Evolutionary conservation across 768 basidiomycete species (phyloP).

Genomic region (Dacryopinax spathularia): DNA sequence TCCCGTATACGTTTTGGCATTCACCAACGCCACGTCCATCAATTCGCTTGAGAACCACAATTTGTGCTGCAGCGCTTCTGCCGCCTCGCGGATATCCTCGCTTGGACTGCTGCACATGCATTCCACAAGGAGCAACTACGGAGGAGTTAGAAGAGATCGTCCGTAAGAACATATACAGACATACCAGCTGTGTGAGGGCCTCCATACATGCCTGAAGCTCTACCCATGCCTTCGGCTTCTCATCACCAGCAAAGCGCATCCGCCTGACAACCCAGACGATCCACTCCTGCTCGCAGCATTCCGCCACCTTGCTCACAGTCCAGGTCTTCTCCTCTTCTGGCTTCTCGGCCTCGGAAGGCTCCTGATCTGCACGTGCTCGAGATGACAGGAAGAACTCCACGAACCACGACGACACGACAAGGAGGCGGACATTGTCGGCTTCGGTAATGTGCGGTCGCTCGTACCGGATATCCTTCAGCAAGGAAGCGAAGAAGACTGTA

Average conservation of each 20-base stretch:
- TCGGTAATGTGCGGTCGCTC: conserved; percentile 88
- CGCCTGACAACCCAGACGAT: conserved; percentile 81
- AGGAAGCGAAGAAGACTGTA: conserved; percentile 70
- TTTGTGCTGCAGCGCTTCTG: conserved; percentile 71
- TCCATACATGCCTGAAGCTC: conserved; percentile 90
- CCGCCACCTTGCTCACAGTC: conserved; percentile 42
- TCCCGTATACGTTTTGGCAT: conserved; percentile 61
- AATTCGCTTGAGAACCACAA: conserved; percentile 92
- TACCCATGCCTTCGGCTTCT: conserved; percentile 91
- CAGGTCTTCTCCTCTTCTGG: conserved; percentile 18
- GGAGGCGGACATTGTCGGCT: conserved; percentile 78
- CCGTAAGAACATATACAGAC: conserved; percentile 7
- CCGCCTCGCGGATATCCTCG: conserved; percentile 54
- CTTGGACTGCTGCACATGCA: conserved; percentile 46
- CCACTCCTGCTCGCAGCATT: conserved; percentile 74
- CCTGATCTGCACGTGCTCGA: conserved; percentile 15
- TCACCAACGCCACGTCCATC: conserved; percentile 72
- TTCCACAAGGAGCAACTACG: conserved; percentile 66
- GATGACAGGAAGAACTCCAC: conserved; percentile 70
- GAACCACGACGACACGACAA: conserved; percentile 82
- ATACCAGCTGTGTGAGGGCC: conserved; percentile 72
- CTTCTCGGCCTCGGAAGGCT: background rate
- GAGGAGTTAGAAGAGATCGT: background rate
- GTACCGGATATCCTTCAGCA: conserved; percentile 86
- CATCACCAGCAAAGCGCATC: conserved; percentile 80